Percentiles rank a stretch among this genome's conserved stretches.
These are phyloP conservation scores for Bryum argenteum DNA, from an alignment of 225 moss, liverwort and hornwort species.

Conservation along the genomic window DNA sequence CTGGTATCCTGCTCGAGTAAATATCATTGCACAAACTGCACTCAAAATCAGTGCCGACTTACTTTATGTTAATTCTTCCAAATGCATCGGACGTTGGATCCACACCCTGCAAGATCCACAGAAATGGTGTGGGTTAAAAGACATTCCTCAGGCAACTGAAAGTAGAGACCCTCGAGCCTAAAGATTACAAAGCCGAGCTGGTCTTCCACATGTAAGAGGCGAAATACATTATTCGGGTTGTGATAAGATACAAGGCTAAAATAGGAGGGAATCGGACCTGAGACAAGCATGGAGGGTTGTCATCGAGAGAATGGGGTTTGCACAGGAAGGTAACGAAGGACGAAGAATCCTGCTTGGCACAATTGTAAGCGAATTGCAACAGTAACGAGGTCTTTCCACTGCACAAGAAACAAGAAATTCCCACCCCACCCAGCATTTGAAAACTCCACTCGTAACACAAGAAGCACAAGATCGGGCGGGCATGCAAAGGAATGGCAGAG, in stretches of 20 bases:
- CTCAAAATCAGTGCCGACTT: conserved; percentile 20
- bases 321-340: conserved; percentile 80
- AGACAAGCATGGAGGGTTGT: conserved; percentile 61
- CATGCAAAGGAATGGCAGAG: background rate
- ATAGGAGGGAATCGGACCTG: conserved; percentile 47
- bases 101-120: conserved; percentile 64
- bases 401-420: conserved; percentile 8
- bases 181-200: background rate
- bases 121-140: background rate
- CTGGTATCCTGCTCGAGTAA: background rate
- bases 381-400: conserved; percentile 91
- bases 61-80: conserved; percentile 89
- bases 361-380: conserved; percentile 87
- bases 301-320: conserved; percentile 75
- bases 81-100: conserved; percentile 65
- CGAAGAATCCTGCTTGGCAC: conserved; percentile 48
- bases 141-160: background rate
- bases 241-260: background rate
- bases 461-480: background rate
- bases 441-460: background rate
- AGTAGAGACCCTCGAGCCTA: background rate
- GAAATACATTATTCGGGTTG: background rate
- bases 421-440: background rate
- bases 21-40: background rate
- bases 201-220: background rate